phyloP scores from a whole-genome alignment of 106 monocot species.

The Allium fistulosum region DNA sequence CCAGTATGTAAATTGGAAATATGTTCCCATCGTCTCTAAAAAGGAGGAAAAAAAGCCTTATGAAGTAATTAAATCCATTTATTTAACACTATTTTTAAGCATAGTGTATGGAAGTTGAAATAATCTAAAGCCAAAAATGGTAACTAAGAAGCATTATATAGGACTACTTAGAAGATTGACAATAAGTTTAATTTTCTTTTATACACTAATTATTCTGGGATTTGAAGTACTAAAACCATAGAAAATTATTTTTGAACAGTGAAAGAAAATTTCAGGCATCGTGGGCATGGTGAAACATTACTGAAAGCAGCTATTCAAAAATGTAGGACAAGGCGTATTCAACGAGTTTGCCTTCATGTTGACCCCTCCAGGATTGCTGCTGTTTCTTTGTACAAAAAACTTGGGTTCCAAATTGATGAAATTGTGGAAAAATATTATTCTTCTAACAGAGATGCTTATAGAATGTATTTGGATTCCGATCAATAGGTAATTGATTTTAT shows the following conservation, averaged over 20 bases:
- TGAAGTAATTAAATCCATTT: too few relatives aligned
- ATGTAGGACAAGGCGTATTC: slow-evolving; percentile 62
- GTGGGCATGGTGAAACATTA: slow-evolving; percentile 62
- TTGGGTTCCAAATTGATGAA: slow-evolving; percentile 63
- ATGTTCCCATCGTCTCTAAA: too few relatives aligned
- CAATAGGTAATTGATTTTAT: not conserved
- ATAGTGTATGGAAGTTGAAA: too few relatives aligned
- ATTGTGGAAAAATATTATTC: slow-evolving; percentile 65
- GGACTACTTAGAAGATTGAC: too few relatives aligned
- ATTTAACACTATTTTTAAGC: too few relatives aligned
- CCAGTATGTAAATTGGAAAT: too few relatives aligned
- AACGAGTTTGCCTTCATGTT: slow-evolving; percentile 78
- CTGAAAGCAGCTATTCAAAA: slow-evolving; percentile 64
- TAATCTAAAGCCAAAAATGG: too few relatives aligned
- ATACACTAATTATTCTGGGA: too few relatives aligned
- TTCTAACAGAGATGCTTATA: slow-evolving; percentile 65
- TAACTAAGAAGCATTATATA: too few relatives aligned
- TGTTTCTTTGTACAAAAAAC: slow-evolving; percentile 57
- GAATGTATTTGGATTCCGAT: slow-evolving; percentile 79
- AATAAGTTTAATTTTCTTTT: too few relatives aligned
- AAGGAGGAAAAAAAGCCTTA: too few relatives aligned
- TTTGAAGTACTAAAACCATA: too few relatives aligned
- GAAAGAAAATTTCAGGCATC: slow-evolving; percentile 65
- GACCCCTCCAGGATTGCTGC: slow-evolving; percentile 65
- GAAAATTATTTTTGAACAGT: slow-evolving; percentile 20